A percentile compares a stretch with the other conserved stretches of the same genome.
phyloP scores from a whole-genome alignment of 1,284 basidiomycete species.

The Cryptococcus sp. region DNA sequence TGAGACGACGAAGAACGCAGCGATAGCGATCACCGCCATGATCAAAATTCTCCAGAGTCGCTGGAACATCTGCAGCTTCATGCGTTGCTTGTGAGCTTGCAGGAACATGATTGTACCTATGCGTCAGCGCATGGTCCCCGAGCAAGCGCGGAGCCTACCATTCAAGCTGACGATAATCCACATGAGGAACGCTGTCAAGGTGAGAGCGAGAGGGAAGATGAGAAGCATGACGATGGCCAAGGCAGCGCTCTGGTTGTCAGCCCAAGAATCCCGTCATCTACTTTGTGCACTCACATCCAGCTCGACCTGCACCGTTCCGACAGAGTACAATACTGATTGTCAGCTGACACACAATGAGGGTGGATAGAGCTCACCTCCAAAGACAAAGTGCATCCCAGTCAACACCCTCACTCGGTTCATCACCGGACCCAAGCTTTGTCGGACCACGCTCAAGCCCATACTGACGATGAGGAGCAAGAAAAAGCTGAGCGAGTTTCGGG shows the following conservation, averaged over 20 bases:
- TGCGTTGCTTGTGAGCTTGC: conserved; percentile 72
- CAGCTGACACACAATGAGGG: conserved; percentile 3
- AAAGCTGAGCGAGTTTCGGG: conserved; percentile 87
- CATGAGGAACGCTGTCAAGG: conserved; percentile 85
- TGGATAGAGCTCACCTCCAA: conserved; percentile 66
- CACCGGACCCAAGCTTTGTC: conserved; percentile 41
- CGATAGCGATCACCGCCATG: conserved; percentile 73
- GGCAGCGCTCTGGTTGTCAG: conserved; percentile 56
- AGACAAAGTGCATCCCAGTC: conserved; percentile 68
- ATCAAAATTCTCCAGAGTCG: conserved; percentile 83
- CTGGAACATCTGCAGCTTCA: conserved; percentile 81
- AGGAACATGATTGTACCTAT: conserved; percentile 79
- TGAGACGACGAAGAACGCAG: conserved; percentile 86
- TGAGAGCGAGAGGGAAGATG: conserved; percentile 89
- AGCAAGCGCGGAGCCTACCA: conserved; percentile 49
- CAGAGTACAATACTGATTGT: conserved; percentile 70
- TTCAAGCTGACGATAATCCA: conserved; percentile 93
- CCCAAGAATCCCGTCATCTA: too few relatives aligned
- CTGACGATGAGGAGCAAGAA: conserved; percentile 91
- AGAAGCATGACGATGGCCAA: conserved; percentile 71
- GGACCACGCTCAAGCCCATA: conserved; percentile 72
- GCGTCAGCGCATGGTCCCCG: background rate
- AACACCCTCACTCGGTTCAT: conserved; percentile 45
- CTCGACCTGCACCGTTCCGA: conserved; percentile 86
- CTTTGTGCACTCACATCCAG: conserved; percentile 65